These are phyloP conservation scores for Apocynum venetum DNA, from an alignment of 257 asterid genomes.

Conservation along the genomic window DNA sequence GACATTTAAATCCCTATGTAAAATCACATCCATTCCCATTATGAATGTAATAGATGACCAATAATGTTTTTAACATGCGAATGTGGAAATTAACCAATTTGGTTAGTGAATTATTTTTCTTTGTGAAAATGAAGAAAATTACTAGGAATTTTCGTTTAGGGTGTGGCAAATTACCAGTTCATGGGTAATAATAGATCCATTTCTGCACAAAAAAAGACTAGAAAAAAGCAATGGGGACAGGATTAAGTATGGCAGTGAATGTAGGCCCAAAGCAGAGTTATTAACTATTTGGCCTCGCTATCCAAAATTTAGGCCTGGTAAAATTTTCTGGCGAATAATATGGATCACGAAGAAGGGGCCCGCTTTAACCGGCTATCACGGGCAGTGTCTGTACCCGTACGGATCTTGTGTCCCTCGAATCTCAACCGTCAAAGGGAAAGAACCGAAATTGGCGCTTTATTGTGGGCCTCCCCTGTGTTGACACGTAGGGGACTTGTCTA, in stretches of 20 bases:
- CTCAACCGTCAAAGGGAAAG: conserved; percentile 27
- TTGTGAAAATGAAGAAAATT: background rate
- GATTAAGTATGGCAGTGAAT: background rate
- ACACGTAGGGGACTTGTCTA: background rate
- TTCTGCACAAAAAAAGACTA: background rate
- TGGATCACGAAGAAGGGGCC: conserved; percentile 28
- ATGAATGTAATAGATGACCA: background rate
- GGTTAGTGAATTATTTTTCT: background rate
- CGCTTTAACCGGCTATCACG: conserved; percentile 40
- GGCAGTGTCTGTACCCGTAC: conserved; percentile 22
- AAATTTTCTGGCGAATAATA: conserved; percentile 48
- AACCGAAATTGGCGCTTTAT: conserved; percentile 4
- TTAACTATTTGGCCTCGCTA: background rate
- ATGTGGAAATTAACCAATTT: too few species aligned
- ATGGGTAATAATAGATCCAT: background rate
- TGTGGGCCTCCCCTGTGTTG: background rate
- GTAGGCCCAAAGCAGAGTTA: background rate
- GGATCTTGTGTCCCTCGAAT: conserved; percentile 20
- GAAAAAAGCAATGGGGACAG: background rate
- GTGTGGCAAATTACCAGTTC: background rate
- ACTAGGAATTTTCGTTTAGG: background rate
- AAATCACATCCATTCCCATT: too few species aligned
- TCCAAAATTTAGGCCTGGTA: conserved; percentile 15
- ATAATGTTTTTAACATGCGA: too few species aligned
- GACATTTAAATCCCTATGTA: too few species aligned